phyloP scores from a whole-genome alignment of 768 basidiomycete species.

The Cystobasidium ongulense region DNA sequence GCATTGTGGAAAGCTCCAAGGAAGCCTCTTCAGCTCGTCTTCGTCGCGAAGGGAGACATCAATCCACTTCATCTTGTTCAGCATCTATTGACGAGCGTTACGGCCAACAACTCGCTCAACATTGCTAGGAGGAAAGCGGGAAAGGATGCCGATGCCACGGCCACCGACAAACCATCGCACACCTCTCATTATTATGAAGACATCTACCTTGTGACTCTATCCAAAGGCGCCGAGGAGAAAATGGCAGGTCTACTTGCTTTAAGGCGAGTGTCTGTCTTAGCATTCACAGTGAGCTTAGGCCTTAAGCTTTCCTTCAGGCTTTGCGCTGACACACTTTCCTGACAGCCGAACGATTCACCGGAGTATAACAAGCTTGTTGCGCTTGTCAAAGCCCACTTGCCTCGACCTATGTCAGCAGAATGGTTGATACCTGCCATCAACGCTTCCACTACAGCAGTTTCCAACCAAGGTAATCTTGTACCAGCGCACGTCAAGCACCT shows the following conservation, averaged over 20 bases:
- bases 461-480: not conserved
- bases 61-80: slow-evolving; percentile 11
- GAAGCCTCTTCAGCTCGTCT: not conserved
- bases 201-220: slow-evolving; percentile 7
- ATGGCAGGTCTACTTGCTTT: not conserved
- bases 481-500: slow-evolving; percentile 11
- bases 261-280: slow-evolving; percentile 9
- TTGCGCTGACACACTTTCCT: not conserved
- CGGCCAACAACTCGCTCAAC: not conserved
- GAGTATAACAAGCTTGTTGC: not conserved
- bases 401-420: not conserved
- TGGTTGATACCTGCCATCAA: slow-evolving; percentile 21
- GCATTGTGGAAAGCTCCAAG: too few relatives aligned
- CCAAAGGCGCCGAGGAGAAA: slow-evolving; percentile 7
- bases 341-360: not conserved
- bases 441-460: not conserved
- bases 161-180: not conserved
- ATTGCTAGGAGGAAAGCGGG: slow-evolving; percentile 1
- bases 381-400: not conserved
- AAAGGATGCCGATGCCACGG: not conserved
- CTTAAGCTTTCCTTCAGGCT: too few relatives aligned
- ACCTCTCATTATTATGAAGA: not conserved
- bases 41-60: slow-evolving; percentile 27
- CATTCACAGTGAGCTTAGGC: slow-evolving; percentile 1
- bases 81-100: slow-evolving; percentile 2